These are phyloP conservation scores for Obelidium mucronatum DNA, from an alignment of 192 early-diverging fungal species.

Conservation along the genomic window DNA sequence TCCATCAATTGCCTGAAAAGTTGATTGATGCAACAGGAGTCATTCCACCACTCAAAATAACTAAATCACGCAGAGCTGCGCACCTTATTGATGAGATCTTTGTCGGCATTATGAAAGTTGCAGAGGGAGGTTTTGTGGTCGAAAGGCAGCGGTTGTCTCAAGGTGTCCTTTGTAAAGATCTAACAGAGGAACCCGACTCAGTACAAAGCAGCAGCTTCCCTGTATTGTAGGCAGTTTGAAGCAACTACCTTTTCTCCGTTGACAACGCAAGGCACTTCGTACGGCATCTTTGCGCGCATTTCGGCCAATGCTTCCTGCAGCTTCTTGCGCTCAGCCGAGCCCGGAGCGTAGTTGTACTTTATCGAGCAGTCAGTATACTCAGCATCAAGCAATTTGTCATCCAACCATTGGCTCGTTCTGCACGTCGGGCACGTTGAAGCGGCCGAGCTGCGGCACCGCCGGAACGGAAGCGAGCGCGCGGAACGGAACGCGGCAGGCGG, in stretches of 20 bases:
- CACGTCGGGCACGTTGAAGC: conserved; percentile 82
- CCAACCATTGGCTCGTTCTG: conserved; percentile 87
- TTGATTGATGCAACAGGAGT: not conserved
- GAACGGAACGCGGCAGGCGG: not conserved
- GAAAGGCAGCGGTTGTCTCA: conserved; percentile 82
- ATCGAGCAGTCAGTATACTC: not conserved
- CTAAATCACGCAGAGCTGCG: no score
- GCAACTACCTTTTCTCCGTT: conserved; percentile 85
- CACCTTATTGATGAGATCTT: conserved; percentile 66
- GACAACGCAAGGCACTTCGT: conserved; percentile 83
- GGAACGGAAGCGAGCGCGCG: conserved; percentile 5
- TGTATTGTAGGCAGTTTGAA: no score
- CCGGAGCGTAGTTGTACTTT: conserved; percentile 75
- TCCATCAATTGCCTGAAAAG: conserved; percentile 78
- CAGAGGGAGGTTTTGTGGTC: conserved; percentile 82
- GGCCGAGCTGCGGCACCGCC: conserved; percentile 70
- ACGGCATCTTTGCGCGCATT: conserved; percentile 68
- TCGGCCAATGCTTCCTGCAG: conserved; percentile 82
- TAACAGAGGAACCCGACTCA: not conserved
- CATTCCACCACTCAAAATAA: no score
- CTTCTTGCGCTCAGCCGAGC: conserved; percentile 73
- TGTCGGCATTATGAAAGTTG: conserved; percentile 85
- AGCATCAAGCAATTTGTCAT: not conserved
- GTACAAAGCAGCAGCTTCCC: no score
- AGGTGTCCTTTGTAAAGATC: conserved; percentile 48